Base-by-base conservation (phyloP, 352 stramenopile genomes). In the Phytophthora podocarpi region DNA sequence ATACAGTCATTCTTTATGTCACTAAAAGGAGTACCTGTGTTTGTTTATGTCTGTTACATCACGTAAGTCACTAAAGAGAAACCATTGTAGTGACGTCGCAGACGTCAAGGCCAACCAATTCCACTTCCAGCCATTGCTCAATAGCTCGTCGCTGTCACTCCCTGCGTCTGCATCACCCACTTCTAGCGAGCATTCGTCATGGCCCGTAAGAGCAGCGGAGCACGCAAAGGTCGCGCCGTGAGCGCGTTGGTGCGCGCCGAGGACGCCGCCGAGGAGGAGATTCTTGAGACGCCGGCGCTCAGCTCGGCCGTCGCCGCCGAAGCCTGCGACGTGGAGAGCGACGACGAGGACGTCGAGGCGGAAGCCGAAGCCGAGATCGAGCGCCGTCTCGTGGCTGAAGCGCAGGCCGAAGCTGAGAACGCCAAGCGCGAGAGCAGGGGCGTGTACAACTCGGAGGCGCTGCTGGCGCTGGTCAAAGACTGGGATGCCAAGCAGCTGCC, bases 241-340 rank as follows among this genome's bases (percentile, higher is more conserved):
- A 89, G 77, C 42, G 63, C 79, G 42, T 70, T 95, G 30, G 74
- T 90, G 54, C 83, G 82, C 21, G 80, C 75, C 1, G 85, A 95
- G 52, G 75, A 90, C 43, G 83, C 83, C 2, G 80, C 81, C 0
- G 85, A 95, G 58, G 78, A 90, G 47, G 85, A 95, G 56, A 93
- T 95, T 48, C 80, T 95, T 16, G 82, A 93, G 73, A 91, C 85
- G 59, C 84, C 86, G 13, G 84, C 82, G 13, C 70, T 95, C 20
- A 91, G 80, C 37, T 78, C 74, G 6, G 70, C 41, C 7, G 57
- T 58, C 13, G 40, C 46, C 12, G 36, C 39, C 10, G 46, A 46
- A 15, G 31, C 43, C 51, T 62, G 49, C 45, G 73, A 72, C n/a
- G 59, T 52, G 40, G 69, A 67, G 31, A 69, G 69, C 23, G 72